Evolutionary conservation across 805 yeast genomes (phyloP).

Genomic region (Torulaspora microellipsoides): DNA sequence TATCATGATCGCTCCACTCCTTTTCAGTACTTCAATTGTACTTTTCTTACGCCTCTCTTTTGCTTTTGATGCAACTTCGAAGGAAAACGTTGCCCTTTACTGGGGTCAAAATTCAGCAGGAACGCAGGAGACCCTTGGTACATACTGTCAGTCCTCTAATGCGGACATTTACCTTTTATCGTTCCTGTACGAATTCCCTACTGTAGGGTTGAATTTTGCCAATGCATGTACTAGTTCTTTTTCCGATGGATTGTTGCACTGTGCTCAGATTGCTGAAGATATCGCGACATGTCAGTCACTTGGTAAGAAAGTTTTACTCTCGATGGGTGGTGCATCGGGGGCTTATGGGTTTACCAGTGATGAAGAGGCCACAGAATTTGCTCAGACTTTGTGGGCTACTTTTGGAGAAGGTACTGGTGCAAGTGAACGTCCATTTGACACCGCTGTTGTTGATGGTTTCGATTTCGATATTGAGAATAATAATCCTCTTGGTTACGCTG

Average conservation of each 20-base stretch:
- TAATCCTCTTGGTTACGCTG: slow-evolving; percentile 59
- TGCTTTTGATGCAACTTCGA: slow-evolving; percentile 38
- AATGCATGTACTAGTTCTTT: slow-evolving; percentile 41
- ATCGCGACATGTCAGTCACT: slow-evolving; percentile 67
- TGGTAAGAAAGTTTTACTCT: slow-evolving; percentile 76
- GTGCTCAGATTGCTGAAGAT: slow-evolving; percentile 58
- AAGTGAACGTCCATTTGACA: slow-evolving; percentile 64
- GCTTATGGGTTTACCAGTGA: slow-evolving; percentile 85
- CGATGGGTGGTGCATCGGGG: slow-evolving; percentile 72
- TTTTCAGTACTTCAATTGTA: slow-evolving; percentile 1
- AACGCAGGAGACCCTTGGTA: slow-evolving; percentile 39
- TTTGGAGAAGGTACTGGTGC: slow-evolving; percentile 56
- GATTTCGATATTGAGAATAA: slow-evolving; percentile 84
- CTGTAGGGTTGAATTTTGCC: slow-evolving; percentile 52
- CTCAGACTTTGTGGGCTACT: slow-evolving; percentile 55
- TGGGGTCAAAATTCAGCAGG: slow-evolving; percentile 91
- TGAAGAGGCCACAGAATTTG: slow-evolving; percentile 64
- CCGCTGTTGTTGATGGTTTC: slow-evolving; percentile 79
- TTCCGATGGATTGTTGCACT: slow-evolving; percentile 41
- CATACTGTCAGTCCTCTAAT: slow-evolving; percentile 62
- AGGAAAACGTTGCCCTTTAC: slow-evolving; percentile 66
- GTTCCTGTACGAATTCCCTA: slow-evolving; percentile 63
- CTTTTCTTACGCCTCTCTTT: slow-evolving; percentile 1
- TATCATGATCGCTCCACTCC: slow-evolving; percentile 8
- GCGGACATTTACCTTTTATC: slow-evolving; percentile 72